These are phyloP conservation scores for Lippia alba DNA, from an alignment of 305 asterid species.

Conservation along the genomic window DNA sequence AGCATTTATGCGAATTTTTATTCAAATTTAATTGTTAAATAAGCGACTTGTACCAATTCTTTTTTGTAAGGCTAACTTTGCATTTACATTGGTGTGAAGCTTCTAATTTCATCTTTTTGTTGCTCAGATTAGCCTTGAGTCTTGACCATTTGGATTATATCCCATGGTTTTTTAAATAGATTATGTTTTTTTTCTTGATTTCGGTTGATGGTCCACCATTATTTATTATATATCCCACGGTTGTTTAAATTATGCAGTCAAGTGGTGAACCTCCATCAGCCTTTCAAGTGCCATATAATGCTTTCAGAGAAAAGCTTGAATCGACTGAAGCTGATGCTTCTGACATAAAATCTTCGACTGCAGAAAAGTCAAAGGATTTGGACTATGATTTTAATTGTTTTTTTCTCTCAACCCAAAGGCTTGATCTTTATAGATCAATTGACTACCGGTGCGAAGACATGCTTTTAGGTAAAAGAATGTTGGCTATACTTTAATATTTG, in stretches of 20 bases:
- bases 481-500: not conserved
- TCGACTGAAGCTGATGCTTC: constrained; percentile 42
- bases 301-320: constrained; percentile 65
- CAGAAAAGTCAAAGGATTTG: constrained; percentile 56
- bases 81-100: constrained; percentile 8
- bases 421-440: constrained; percentile 87
- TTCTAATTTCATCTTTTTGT: constrained; percentile 14
- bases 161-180: too few species aligned
- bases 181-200: too few species aligned
- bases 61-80: not conserved
- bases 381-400: constrained; percentile 87
- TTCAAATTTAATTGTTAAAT: constrained; percentile 1
- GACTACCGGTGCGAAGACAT: constrained; percentile 95
- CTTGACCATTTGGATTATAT: too few species aligned
- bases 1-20: not conserved
- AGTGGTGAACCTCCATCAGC: constrained; percentile 82
- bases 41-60: not conserved
- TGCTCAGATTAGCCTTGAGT: constrained; percentile 15
- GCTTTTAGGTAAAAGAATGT: constrained; percentile 68
- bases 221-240: constrained; percentile 19
- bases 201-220: too few species aligned
- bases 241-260: constrained; percentile 53
- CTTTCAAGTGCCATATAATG: constrained; percentile 81
- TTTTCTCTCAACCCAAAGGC: constrained; percentile 84
- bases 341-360: constrained; percentile 43